Evolutionary conservation across 2,329 filamentous ascomycete genomes (phyloP), one percentile per base, ranked within the genome.

Genomic region (Penicillium sp.): DNA sequence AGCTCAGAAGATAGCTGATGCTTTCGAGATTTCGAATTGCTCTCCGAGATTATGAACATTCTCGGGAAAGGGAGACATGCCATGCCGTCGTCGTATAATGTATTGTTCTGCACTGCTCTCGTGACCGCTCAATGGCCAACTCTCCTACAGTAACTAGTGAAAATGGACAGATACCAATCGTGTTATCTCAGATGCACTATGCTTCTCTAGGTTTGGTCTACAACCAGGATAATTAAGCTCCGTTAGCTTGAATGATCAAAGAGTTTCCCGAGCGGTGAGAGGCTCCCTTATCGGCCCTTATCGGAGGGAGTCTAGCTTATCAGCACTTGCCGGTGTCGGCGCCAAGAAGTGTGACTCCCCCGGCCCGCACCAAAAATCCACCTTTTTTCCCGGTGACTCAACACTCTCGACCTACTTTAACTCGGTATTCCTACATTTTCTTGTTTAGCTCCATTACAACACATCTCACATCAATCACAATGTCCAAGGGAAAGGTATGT

Each of bases 401-500:
- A 67, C 56, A 53, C 31, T 41, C 46, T 35, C 46, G 43, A 51
- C 44, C 53, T 57, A 58, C 55, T 60, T 63, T 47, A 64, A 57
- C 56, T 60, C 47, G 55, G 56, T 52, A n/a, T 50, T 60, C 54
- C 51, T 50, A 33, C 36, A 36, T 47, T 44, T 37, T 52, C 55
- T 49, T 59, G 18, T 14, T 40, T 10, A 24, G 49, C 37, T 50
- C 27, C 44, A 54, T 52, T 43, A 54, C 47, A 43, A 62, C 47
- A 57, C 35, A 27, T 36, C 44, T 35, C 44, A 58, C 22, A 63
- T 60, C 56, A 55, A 36, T 62, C 62, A 66, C 44, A 60, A 69
- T 69, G 67, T 59, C 64, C 53, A 65, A 69, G 59, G 67, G 67
- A 65, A 69, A 69, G 61, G 66, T 69, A 62, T 47, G 56, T 58